Conservation (phyloP, 2,329 filamentous ascomycete species). For the Incumbomyces delicatus region DNA sequence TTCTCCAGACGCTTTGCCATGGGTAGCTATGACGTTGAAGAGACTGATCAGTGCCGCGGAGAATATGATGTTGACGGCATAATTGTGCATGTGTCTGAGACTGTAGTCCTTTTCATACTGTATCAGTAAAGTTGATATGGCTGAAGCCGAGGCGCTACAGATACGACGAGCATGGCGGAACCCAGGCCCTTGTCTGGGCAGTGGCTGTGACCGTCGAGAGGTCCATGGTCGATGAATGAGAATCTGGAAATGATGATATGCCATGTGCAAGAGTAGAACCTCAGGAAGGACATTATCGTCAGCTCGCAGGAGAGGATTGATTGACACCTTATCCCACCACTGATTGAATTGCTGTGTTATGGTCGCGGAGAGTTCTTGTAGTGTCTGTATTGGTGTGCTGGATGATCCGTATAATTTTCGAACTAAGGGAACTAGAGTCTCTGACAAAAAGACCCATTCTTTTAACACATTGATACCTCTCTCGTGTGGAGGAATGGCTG, state of each 20-base stretch:
- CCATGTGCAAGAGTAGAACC: constrained; percentile 2
- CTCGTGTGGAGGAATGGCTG: not conserved
- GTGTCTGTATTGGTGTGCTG: not conserved
- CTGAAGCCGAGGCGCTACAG: constrained; percentile 2
- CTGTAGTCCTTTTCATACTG: constrained; percentile 4
- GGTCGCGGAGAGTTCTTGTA: not conserved
- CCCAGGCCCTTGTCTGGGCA: not conserved
- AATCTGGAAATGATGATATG: constrained; percentile 6
- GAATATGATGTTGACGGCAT: constrained; percentile 5
- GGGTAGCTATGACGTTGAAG: constrained; percentile 2
- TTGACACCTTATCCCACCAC: not conserved
- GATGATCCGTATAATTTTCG: constrained; percentile 3
- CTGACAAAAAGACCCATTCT: constrained; percentile 3
- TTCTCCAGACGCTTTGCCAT: not conserved
- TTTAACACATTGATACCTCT: not conserved
- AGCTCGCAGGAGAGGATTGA: not conserved
- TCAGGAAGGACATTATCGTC: not conserved
- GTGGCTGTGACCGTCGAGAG: not conserved
- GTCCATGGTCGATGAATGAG: constrained; percentile 6
- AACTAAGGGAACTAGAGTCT: constrained; percentile 2
- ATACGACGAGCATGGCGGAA: constrained; percentile 1
- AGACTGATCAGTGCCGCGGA: constrained; percentile 5
- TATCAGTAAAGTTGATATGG: not conserved
- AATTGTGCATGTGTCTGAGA: constrained; percentile 2
- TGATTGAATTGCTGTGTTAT: not conserved